Evolutionary conservation across 495 filamentous ascomycete species (phyloP).

Genomic region (Recurvomyces mirabilis): DNA sequence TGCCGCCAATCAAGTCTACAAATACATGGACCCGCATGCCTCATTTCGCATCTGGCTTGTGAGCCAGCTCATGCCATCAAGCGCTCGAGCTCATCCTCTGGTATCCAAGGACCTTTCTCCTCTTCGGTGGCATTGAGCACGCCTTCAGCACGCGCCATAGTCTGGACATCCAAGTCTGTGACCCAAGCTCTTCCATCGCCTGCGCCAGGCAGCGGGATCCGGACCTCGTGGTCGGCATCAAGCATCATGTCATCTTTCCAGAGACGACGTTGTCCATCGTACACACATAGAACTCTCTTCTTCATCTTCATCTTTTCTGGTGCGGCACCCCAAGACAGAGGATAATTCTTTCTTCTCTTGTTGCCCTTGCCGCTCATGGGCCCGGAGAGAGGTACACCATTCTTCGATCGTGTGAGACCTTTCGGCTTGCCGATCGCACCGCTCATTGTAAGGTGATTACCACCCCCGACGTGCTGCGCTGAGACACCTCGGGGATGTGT

Average conservation of each 20-base stretch:
- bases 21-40: no score
- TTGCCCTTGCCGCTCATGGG: conserved; percentile 27
- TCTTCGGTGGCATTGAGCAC: conserved; percentile 64
- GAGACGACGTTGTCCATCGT: conserved; percentile 75
- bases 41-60: no score
- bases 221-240: conserved; percentile 86
- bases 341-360: conserved; percentile 86
- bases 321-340: conserved; percentile 81
- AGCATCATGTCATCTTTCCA: conserved; percentile 99
- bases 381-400: conserved; percentile 37
- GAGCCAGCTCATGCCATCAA: conserved; percentile 22
- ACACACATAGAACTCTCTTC: conserved; percentile 89
- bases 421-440: conserved; percentile 19
- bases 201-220: conserved; percentile 54
- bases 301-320: conserved; percentile 91
- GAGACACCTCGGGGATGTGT: conserved; percentile 42
- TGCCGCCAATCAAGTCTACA: no score
- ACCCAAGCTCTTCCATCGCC: conserved; percentile 62
- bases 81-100: conserved; percentile 23
- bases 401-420: conserved; percentile 37
- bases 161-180: conserved; percentile 88
- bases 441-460: conserved; percentile 27
- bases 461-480: conserved; percentile 41
- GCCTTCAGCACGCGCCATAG: conserved; percentile 73
- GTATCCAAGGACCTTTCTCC: conserved; percentile 75